Conservation (phyloP, 805 yeast species). For the Kregervanrija fluxuum region DNA sequence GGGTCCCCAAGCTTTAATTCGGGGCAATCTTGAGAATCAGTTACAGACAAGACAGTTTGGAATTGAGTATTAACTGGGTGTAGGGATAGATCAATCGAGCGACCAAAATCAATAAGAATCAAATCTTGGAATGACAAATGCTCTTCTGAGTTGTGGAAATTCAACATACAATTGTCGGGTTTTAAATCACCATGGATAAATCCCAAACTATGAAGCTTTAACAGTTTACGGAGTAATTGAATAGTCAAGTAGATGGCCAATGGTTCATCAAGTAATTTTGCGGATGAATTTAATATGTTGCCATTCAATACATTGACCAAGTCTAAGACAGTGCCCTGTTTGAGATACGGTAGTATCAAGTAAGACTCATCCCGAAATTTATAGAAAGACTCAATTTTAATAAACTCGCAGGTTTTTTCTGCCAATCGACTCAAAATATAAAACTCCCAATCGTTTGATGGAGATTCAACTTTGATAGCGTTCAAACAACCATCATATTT, state of each 20-base stretch:
- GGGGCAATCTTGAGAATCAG: constrained; percentile 59
- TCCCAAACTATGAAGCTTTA: constrained; percentile 53
- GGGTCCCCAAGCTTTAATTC: constrained; percentile 53
- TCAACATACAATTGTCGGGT: constrained; percentile 80
- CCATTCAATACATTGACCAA: constrained; percentile 42
- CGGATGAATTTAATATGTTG: constrained; percentile 15
- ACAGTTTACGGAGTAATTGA: constrained; percentile 55
- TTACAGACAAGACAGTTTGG: constrained; percentile 51
- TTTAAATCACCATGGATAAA: constrained; percentile 82
- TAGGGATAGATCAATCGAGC: constrained; percentile 64
- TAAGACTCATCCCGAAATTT: constrained; percentile 62
- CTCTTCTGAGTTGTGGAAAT: constrained; percentile 31
- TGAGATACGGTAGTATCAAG: constrained; percentile 52
- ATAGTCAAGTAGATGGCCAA: constrained; percentile 56
- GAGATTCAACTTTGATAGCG: constrained; percentile 70
- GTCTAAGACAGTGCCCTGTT: constrained; percentile 71
- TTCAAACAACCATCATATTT: constrained; percentile 43
- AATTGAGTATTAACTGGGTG: constrained; percentile 47
- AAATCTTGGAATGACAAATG: constrained; percentile 16
- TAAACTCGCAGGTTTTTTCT: constrained; percentile 26
- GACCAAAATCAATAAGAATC: constrained; percentile 68
- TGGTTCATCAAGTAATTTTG: constrained; percentile 45
- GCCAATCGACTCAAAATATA: constrained; percentile 60
- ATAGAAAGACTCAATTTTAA: constrained; percentile 46
- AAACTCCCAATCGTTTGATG: constrained; percentile 74